Base-by-base conservation (phyloP, 768 basidiomycete genomes). In the Psilocybe cubensis region DNA sequence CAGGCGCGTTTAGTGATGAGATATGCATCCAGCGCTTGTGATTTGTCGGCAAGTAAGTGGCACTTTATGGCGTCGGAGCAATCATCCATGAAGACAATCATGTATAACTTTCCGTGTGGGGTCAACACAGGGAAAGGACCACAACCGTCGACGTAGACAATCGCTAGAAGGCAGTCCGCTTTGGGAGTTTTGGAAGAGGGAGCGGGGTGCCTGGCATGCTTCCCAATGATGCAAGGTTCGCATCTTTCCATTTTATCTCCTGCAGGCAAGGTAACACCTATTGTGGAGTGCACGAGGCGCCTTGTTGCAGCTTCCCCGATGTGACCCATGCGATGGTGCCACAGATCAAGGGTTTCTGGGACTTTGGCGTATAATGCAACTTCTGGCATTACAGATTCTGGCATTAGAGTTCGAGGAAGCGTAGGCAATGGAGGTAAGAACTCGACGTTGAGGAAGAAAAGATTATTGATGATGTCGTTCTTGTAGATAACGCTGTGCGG, bases 321-420 rank as follows among this genome's bases (percentile, higher is more conserved):
- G 28, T 73, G 70, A 7, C 70, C 69, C 33, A 70, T 57, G 3
- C 60, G 56, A n/a, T 62, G 41, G 50, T 71, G 72, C 68, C 67
- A 71, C 0, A 68, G 57, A 2, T 52, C 57, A 11, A 38, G 4
- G n/a, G 35, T 38, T 17, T 38, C 12, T 6, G 12, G 5, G 11
- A 38, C 35, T 38, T 38, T 0, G 61, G 54, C 17, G 61, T 33
- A 3, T 44, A 31, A 4, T 40, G n/a, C 3, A 54, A 24, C 9
- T 21, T 28, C 12, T 48, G 51, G n/a, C n/a, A n/a, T n/a, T n/a
- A n/a, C n/a, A n/a, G n/a, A n/a, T n/a, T n/a, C n/a, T n/a, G n/a
- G n/a, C n/a, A n/a, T n/a, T n/a, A n/a, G n/a, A n/a, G n/a, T n/a
- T n/a, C n/a, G n/a, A n/a, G n/a, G n/a, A n/a, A n/a, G n/a, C 42